Evolutionary conservation across 202 grass and related monocot species (phyloP).

Genomic region (Carex arenaria): DNA sequence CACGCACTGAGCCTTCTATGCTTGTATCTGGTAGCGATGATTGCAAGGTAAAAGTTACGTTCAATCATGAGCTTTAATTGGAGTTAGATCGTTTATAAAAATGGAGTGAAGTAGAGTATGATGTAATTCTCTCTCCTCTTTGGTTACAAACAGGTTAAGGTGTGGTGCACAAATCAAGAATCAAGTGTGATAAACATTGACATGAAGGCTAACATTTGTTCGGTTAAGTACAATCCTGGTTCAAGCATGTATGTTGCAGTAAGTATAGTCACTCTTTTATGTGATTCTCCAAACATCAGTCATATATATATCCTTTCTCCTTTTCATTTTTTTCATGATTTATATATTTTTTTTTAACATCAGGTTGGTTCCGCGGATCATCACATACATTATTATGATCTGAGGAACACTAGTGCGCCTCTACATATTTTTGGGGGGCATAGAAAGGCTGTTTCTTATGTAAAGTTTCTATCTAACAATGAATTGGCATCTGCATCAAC

Average conservation of each 20-base stretch:
- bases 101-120: conserved; percentile 29
- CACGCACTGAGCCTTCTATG: conserved; percentile 82
- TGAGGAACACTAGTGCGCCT: conserved; percentile 73
- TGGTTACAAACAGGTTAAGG: conserved; percentile 63
- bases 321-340: background rate
- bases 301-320: background rate
- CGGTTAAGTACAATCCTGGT: conserved; percentile 97
- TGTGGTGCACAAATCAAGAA: conserved; percentile 98
- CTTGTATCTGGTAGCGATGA: conserved; percentile 98
- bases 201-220: conserved; percentile 99
- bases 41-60: conserved; percentile 74
- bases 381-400: conserved; percentile 98
- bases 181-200: conserved; percentile 96
- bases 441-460: conserved; percentile 97
- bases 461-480: conserved; percentile 88
- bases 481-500: conserved; percentile 97
- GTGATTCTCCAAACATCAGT: conserved; percentile 20
- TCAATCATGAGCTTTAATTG: background rate
- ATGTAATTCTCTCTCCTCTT: background rate
- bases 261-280: conserved; percentile 38
- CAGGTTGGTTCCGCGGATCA: conserved; percentile 97
- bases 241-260: conserved; percentile 80
- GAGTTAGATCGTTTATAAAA: background rate
- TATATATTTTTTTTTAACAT: conserved; percentile 21
- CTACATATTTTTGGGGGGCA: conserved; percentile 79